Base-by-base conservation (phyloP, 371 early-diverging fungal genomes). In the Mortierella sp. region DNA sequence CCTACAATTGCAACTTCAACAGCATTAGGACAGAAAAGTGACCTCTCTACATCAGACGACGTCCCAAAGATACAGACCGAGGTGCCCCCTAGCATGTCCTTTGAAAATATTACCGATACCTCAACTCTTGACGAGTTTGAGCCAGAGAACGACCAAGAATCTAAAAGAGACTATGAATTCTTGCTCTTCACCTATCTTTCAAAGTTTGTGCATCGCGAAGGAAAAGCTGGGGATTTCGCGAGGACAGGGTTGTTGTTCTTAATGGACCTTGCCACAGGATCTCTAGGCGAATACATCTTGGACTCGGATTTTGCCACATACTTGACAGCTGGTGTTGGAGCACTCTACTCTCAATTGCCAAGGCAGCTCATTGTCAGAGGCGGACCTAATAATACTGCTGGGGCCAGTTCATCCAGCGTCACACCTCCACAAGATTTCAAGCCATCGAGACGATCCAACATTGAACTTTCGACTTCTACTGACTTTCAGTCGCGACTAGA, bases 331-430 rank as follows among this genome's bases (percentile, higher is more conserved):
- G 94, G 96, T 1, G 78, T 98, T 20, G 95, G 96, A 47, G 96
- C 97, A 0, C 84, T 97, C 30, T 97, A 93, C 83, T 95, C 96
- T n/a, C 97, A 96, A 83, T 88, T 98, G 22, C 97, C 98, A 18
- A 88, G 94, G 51, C 91, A 93, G 57, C 78, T 95, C 11, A 85
- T 90, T 43, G 88, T 95, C 26, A 79, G 83, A 40, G 78, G 77
- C 43, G 83, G 66, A 12, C 51, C 68, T 2, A 62, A n/a, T 14
- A 26, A 26, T 9, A 32, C 47, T 12, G 32, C 45, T 6, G 40
- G 58, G 2, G 69, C 76, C 3, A 75, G 68, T 12, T 28, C 55
- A n/a, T 39, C 35, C 16, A 54, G 66, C 24, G 52, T 65, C 37
- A 28, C 40, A 5, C 47, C 69, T 9, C 58, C 62, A 2, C 47